A percentile compares a stretch with the other conserved stretches of the same genome.
Evolutionary conservation across 345 rosid species (phyloP).

Genomic region (Brassica cretica): DNA sequence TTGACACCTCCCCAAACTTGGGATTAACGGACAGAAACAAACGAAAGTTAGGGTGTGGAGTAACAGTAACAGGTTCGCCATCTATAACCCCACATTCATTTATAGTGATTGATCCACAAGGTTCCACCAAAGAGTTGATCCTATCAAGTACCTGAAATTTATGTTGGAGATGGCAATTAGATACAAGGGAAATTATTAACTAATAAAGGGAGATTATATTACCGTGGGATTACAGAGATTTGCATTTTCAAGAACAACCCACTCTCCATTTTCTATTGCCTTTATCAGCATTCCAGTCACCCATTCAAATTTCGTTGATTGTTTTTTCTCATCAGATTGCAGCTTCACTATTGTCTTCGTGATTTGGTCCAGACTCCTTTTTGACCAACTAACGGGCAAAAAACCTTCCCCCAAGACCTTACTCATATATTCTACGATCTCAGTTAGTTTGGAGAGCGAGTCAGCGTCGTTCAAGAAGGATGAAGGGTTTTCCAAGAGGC

Average conservation of each 20-base stretch:
- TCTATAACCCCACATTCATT: constrained; percentile 87
- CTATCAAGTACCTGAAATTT: constrained; percentile 84
- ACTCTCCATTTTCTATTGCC: constrained; percentile 96
- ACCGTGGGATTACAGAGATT: constrained; percentile 98
- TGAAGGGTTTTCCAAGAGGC: constrained; percentile 43
- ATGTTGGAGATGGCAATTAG: constrained; percentile 11
- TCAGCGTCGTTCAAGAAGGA: constrained; percentile 39
- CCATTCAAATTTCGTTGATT: constrained; percentile 93
- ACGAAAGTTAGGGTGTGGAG: constrained; percentile 83
- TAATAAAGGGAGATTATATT: constrained; percentile 21
- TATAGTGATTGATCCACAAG: constrained; percentile 79
- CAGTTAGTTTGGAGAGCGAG: constrained; percentile 52
- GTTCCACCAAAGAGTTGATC: constrained; percentile 94
- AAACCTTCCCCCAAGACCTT: constrained; percentile 43
- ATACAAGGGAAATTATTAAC: constrained; percentile 7
- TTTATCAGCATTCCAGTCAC: constrained; percentile 72
- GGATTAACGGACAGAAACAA: constrained; percentile 90
- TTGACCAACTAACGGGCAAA: constrained; percentile 54
- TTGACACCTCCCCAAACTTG: constrained; percentile 81
- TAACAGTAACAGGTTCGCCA: constrained; percentile 78
- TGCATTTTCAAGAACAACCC: constrained; percentile 91
- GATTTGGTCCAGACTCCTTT: constrained; percentile 52
- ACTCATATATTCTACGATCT: constrained; percentile 53
- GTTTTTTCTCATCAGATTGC: constrained; percentile 47
- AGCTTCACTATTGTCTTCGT: constrained; percentile 55